Conservation (phyloP, 2,329 filamentous ascomycete species). For the Fusarium longipes region DNA sequence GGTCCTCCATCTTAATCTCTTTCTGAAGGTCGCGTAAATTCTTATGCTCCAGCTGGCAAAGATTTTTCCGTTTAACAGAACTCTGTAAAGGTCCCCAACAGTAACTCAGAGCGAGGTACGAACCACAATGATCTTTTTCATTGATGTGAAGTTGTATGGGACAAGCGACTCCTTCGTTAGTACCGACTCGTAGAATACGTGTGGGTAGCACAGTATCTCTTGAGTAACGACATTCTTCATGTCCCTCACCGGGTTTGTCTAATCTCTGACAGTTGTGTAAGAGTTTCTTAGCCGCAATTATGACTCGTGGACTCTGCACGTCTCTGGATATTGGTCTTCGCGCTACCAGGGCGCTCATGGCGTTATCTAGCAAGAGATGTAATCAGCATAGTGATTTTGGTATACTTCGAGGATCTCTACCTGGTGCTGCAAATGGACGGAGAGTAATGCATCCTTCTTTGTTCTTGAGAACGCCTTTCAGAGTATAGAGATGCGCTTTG, state of each 20-base stretch:
- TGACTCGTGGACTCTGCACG: accelerated
- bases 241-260: accelerated
- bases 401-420: accelerated
- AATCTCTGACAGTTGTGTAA: background rate
- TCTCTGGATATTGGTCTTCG: background rate
- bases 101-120: conserved; percentile 1
- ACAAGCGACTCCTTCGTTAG: accelerated
- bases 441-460: accelerated
- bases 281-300: accelerated
- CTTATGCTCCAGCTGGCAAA: accelerated
- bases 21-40: background rate
- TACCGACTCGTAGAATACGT: accelerated
- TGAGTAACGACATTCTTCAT: background rate
- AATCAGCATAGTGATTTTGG: background rate
- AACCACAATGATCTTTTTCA: accelerated
- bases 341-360: accelerated
- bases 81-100: background rate
- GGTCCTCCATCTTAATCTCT: background rate
- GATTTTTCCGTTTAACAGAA: accelerated
- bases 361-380: accelerated
- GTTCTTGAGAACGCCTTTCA: accelerated
- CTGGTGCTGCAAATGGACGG: background rate
- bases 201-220: background rate
- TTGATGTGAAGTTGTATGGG: background rate
- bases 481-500: accelerated